Evolutionary conservation across 306 rosid species (phyloP).

Genomic region (Lupinus albus): DNA sequence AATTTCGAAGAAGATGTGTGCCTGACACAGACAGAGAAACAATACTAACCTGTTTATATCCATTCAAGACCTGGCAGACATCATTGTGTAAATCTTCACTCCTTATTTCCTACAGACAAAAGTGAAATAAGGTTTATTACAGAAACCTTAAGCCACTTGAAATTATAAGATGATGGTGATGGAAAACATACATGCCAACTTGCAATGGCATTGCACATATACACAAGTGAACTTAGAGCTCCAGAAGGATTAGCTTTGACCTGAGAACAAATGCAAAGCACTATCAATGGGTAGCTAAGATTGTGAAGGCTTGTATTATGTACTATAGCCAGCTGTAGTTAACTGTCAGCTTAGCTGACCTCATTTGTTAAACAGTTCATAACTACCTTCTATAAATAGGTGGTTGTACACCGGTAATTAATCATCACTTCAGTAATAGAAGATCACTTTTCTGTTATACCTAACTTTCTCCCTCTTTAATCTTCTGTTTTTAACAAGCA

Average conservation of each 20-base stretch:
- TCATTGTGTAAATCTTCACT: constrained; percentile 89
- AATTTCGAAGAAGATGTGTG: constrained; percentile 15
- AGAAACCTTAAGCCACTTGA: constrained; percentile 24
- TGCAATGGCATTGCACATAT: constrained; percentile 92
- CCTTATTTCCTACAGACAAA: constrained; percentile 77
- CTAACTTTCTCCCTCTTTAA: no score
- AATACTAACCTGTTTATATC: constrained; percentile 85
- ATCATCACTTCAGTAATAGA: no score
- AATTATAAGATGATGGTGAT: constrained; percentile 20
- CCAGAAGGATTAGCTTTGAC: constrained; percentile 94
- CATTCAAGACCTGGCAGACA: constrained; percentile 87
- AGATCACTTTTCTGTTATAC: no score
- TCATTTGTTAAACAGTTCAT: no score
- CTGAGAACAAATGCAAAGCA: constrained; percentile 53
- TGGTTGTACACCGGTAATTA: no score
- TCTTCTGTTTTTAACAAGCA: neutral
- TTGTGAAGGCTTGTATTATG: no score
- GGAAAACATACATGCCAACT: constrained; percentile 93
- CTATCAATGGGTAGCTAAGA: no score
- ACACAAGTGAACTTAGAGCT: constrained; percentile 74
- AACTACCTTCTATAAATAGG: no score
- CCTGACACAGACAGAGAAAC: constrained; percentile 19
- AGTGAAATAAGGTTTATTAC: constrained; percentile 32
- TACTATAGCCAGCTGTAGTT: no score
- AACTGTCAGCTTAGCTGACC: no score